Percentiles rank a stretch among this genome's conserved stretches.
These are phyloP conservation scores for Royoungia palumana DNA, from an alignment of 768 basidiomycete genomes.

Conservation along the genomic window DNA sequence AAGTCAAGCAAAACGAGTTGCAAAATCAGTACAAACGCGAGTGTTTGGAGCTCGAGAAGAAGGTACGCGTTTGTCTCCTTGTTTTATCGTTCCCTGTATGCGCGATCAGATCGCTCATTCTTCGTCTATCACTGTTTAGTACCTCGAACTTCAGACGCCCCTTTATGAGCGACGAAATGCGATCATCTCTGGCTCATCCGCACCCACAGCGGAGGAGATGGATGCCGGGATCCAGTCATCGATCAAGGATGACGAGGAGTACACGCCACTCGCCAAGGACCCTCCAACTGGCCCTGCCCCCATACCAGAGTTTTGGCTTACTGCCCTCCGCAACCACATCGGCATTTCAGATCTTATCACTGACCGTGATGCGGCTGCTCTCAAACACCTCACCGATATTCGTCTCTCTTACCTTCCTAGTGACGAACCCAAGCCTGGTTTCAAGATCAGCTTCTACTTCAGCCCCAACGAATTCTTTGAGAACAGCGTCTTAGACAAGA, in stretches of 20 bases:
- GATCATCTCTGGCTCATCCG: slow-evolving; percentile 75
- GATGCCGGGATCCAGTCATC: slow-evolving; percentile 72
- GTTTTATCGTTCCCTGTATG: slow-evolving; percentile 10
- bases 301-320: slow-evolving; percentile 98
- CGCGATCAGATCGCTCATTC: slow-evolving; percentile 10
- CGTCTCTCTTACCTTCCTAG: slow-evolving; percentile 70
- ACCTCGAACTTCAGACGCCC: slow-evolving; percentile 73
- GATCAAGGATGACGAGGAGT: slow-evolving; percentile 71
- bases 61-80: slow-evolving; percentile 48
- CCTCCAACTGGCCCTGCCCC: slow-evolving; percentile 36
- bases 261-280: slow-evolving; percentile 58
- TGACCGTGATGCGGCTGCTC: slow-evolving; percentile 84
- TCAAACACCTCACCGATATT: slow-evolving; percentile 81
- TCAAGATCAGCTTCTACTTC: slow-evolving; percentile 86
- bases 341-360: slow-evolving; percentile 87
- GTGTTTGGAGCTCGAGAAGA: slow-evolving; percentile 93
- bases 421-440: slow-evolving; percentile 76
- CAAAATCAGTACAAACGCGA: slow-evolving; percentile 92
- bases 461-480: slow-evolving; percentile 83
- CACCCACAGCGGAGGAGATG: slow-evolving; percentile 79
- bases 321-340: slow-evolving; percentile 88
- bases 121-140: slow-evolving; percentile 40
- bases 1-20: slow-evolving; percentile 85
- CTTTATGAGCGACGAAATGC: slow-evolving; percentile 82
- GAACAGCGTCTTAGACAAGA: slow-evolving; percentile 83